Percentiles rank a stretch among this genome's conserved stretches.
phyloP scores from a whole-genome alignment of 2,329 filamentous ascomycete genomes.

The Colletotrichum acutatum region DNA sequence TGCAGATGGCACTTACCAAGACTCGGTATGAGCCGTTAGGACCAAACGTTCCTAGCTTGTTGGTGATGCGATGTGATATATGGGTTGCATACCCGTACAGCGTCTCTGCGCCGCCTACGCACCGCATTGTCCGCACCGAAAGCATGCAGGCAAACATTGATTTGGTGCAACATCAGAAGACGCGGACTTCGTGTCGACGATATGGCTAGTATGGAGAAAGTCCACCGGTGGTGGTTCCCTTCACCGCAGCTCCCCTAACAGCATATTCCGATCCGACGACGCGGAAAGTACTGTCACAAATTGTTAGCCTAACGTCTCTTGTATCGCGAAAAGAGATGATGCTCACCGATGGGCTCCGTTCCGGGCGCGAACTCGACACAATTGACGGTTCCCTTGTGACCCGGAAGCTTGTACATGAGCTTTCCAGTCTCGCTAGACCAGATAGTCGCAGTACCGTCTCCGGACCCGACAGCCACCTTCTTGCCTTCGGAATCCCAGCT shows the following conservation, averaged over 20 bases:
- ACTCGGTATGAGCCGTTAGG: not conserved
- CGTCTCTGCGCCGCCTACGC: not conserved
- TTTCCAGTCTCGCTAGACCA: slow-evolving; percentile 93
- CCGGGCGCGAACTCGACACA: slow-evolving; percentile 90
- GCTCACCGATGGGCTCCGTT: slow-evolving; percentile 88
- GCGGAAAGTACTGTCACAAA: slow-evolving; percentile 79
- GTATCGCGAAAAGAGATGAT: not conserved
- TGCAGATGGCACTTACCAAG: not conserved
- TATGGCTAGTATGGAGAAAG: too few species aligned
- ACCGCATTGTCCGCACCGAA: not conserved
- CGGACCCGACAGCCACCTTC: slow-evolving; percentile 88
- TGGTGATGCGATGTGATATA: not conserved
- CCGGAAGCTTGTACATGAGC: slow-evolving; percentile 92
- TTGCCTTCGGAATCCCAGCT: slow-evolving; percentile 91
- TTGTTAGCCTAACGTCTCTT: slow-evolving; percentile 45
- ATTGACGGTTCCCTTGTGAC: slow-evolving; percentile 95
- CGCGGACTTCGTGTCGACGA: not conserved
- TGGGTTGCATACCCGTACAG: not conserved
- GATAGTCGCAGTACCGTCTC: slow-evolving; percentile 89
- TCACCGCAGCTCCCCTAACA: slow-evolving; percentile 78
- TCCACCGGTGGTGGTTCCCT: not conserved
- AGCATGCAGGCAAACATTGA: not conserved
- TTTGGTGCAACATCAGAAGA: not conserved
- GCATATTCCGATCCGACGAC: slow-evolving; percentile 87
- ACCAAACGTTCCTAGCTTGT: not conserved